These are phyloP conservation scores for Stephanodiscus triporus DNA, from an alignment of 108 stramenopile genomes.

Conservation along the genomic window DNA sequence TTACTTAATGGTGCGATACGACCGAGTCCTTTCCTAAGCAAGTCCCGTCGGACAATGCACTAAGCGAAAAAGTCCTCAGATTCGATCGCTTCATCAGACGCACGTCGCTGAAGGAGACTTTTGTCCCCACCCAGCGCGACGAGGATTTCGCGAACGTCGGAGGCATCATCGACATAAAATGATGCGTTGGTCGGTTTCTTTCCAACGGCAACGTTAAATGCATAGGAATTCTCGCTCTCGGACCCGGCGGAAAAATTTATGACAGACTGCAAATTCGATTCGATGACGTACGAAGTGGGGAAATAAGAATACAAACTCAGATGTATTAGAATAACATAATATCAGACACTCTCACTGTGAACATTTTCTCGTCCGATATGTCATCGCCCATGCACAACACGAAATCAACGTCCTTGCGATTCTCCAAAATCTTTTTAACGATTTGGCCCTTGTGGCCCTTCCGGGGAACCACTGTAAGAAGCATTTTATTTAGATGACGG, in stretches of 20 bases:
- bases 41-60: neutral
- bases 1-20: neutral
- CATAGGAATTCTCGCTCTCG: slow-evolving; percentile 48
- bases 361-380: slow-evolving; percentile 97
- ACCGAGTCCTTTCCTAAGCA: neutral
- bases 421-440: slow-evolving; percentile 82
- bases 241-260: slow-evolving; percentile 79
- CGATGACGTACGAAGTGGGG: neutral
- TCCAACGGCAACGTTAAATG: slow-evolving; percentile 84
- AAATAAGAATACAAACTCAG: neutral
- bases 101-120: slow-evolving; percentile 17
- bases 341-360: slow-evolving; percentile 55
- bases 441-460: slow-evolving; percentile 87
- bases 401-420: slow-evolving; percentile 81
- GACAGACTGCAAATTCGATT: slow-evolving; percentile 48
- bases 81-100: slow-evolving; percentile 16
- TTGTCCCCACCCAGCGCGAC: slow-evolving; percentile 54
- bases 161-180: slow-evolving; percentile 80
- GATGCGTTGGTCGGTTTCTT: slow-evolving; percentile 88
- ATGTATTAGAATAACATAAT: slow-evolving; percentile 1
- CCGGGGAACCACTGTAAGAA: slow-evolving; percentile 68
- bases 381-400: slow-evolving; percentile 95
- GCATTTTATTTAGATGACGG: neutral
- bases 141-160: slow-evolving; percentile 75
- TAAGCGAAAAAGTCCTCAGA: slow-evolving; percentile 44